Conservation (phyloP, 108 stramenopile genomes). For the Chaetoceros tenuissimus region DNA sequence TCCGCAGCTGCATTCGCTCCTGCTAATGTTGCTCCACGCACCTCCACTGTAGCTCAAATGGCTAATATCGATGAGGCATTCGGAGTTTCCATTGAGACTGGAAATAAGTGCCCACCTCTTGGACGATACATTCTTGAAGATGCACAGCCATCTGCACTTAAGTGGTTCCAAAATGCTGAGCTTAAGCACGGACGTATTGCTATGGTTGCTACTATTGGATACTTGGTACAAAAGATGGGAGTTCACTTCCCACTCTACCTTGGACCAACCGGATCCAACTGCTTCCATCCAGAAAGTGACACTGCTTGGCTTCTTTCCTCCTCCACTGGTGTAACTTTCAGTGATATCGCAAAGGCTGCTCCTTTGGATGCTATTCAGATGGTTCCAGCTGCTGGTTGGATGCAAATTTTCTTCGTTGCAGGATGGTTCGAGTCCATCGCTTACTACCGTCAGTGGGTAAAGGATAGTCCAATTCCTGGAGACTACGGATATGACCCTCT, state of each 20-base stretch:
- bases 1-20: conserved; percentile 52
- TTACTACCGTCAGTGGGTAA: conserved; percentile 54
- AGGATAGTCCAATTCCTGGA: conserved; percentile 48
- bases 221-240: conserved; percentile 56
- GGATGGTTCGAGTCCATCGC: conserved; percentile 62
- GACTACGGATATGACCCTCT: conserved; percentile 77
- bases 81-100: conserved; percentile 57
- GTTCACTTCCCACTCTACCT: conserved; percentile 71
- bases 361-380: conserved; percentile 64
- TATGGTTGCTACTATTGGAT: conserved; percentile 73
- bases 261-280: conserved; percentile 61
- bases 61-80: conserved; percentile 53
- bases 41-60: conserved; percentile 20
- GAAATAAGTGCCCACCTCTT: conserved; percentile 69
- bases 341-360: conserved; percentile 48
- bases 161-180: conserved; percentile 78
- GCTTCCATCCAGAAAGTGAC: conserved; percentile 46
- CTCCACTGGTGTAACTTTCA: conserved; percentile 48
- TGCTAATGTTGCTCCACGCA: conserved; percentile 3
- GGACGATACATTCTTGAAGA: conserved; percentile 56
- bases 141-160: conserved; percentile 48
- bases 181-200: conserved; percentile 71
- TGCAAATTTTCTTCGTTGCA: conserved; percentile 53
- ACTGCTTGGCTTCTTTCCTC: conserved; percentile 45
- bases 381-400: conserved; percentile 55